These are phyloP conservation scores for Aegilops bicornis DNA, from an alignment of 176 grass and related monocot genomes.

Conservation along the genomic window DNA sequence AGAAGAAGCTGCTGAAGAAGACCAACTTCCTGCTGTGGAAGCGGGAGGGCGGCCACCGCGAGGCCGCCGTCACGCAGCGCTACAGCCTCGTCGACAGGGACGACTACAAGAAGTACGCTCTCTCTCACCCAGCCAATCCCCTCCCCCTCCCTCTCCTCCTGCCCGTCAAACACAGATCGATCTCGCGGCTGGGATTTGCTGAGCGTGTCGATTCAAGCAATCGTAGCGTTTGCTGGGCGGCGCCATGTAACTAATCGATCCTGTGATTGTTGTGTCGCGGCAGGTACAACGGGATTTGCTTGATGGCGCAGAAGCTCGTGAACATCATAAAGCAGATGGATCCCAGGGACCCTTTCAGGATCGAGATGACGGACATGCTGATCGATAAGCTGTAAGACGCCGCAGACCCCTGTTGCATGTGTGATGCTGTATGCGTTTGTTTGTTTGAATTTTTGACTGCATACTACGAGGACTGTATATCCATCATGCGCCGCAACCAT, in stretches of 20 bases:
- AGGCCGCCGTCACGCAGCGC: conserved; percentile 11
- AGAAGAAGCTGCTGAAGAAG: conserved; percentile 12
- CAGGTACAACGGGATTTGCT: conserved; percentile 64
- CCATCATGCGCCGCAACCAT: not conserved
- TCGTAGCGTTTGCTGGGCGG: not conserved
- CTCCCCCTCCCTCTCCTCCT: not conserved
- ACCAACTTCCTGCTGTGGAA: not conserved
- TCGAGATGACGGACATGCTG: conserved; percentile 71
- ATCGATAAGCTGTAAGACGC: conserved; percentile 73
- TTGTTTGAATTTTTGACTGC: not conserved
- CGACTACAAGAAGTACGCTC: conserved; percentile 26
- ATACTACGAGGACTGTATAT: not conserved
- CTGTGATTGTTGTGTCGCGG: not conserved
- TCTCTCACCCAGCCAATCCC: not conserved
- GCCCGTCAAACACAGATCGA: too few relatives aligned
- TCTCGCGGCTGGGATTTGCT: not conserved
- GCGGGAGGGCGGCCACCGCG: not conserved
- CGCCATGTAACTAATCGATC: not conserved
- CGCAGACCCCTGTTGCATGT: not conserved
- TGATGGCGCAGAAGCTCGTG: conserved; percentile 63
- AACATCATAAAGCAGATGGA: conserved; percentile 88
- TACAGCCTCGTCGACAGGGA: conserved; percentile 11
- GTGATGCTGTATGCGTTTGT: not conserved
- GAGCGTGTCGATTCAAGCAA: too few relatives aligned
- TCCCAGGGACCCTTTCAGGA: conserved; percentile 58